Evolutionary conservation across 2,329 filamentous ascomycete species (phyloP).

Genomic region (Botryosphaeria agaves): DNA sequence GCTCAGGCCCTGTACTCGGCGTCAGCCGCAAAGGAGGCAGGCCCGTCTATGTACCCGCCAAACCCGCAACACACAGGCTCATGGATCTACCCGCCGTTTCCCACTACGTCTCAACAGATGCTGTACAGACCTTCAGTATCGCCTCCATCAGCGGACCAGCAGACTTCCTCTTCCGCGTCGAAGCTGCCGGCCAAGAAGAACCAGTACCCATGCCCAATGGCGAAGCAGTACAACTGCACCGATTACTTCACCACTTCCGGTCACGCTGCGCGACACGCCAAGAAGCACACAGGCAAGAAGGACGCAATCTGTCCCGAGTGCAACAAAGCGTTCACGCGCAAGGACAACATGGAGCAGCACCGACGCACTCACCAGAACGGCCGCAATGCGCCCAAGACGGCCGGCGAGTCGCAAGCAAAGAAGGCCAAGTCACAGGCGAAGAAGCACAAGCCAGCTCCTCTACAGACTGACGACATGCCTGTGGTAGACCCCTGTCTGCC

Average conservation of each 20-base stretch:
- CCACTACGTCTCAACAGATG: neutral
- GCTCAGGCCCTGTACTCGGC: neutral
- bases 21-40: neutral
- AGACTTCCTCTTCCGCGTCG: slow-evolving; percentile 26
- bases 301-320: slow-evolving; percentile 54
- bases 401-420: slow-evolving; percentile 17
- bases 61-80: neutral
- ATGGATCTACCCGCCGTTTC: slow-evolving; percentile 1
- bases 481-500: slow-evolving; percentile 14
- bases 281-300: slow-evolving; percentile 72
- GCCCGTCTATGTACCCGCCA: slow-evolving; percentile 1
- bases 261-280: slow-evolving; percentile 69
- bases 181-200: slow-evolving; percentile 37
- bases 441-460: slow-evolving; percentile 15
- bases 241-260: slow-evolving; percentile 75
- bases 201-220: slow-evolving; percentile 57
- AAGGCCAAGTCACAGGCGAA: slow-evolving; percentile 12
- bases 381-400: slow-evolving; percentile 19
- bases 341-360: slow-evolving; percentile 81
- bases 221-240: slow-evolving; percentile 52
- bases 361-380: slow-evolving; percentile 52
- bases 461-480: slow-evolving; percentile 8
- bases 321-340: slow-evolving; percentile 64
- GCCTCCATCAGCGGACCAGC: slow-evolving; percentile 31
- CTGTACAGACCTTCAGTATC: slow-evolving; percentile 25